Evolutionary conservation across 2,329 filamentous ascomycete genomes (phyloP), one percentile per base, ranked within the genome.

Genomic region (Trichothecium sympodiale): DNA sequence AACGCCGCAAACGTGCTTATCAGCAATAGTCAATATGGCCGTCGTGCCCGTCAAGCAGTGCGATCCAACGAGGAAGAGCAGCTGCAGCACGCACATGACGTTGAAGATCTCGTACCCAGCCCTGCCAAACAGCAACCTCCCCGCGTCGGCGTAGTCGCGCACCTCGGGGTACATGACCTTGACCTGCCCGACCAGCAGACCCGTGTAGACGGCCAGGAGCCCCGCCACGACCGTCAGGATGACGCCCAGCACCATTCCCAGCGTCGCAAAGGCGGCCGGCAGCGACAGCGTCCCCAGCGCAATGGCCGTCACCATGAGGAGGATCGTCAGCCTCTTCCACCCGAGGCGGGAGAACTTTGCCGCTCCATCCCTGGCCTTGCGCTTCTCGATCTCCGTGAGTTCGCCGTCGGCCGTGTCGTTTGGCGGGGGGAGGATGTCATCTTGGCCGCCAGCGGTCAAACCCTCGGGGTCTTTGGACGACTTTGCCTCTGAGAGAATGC

Each of bases 11-110:
- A 52, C 38, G 18, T 46, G 65, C 44, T 77, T 65, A 3, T 68
- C 54, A 1, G 74, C 78, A 30, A 83, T 56, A 17, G 64, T 71
- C 42, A 74, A 75, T 54, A 81, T 69, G 42, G 76, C 77, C 41
- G 81, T 75, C 10, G 66, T 67, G 44, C 80, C 80, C 1, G 75
- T 79, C 35, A 82, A 58, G 30, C 80, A 61, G 53, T 83, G 80
- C n/a, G 74, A 77, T 13, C 68, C 74, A 55, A 77, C 74, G 46
- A 79, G 68, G 52, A 83, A 80, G 26, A 79, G 51, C 6, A 82
- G 59, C 51, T 80, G 72, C 8, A 81, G 50, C 4, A 68, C 57
- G 42, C 77, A 72, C 35, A 67, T 72, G 30, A 60, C 51, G 10
- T 72, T 74, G 33, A 79, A 60, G 23, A 81, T 46, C 46, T 78